Evolutionary conservation across 176 grass and related monocot species (phyloP).

Genomic region (Musa beccarii): DNA sequence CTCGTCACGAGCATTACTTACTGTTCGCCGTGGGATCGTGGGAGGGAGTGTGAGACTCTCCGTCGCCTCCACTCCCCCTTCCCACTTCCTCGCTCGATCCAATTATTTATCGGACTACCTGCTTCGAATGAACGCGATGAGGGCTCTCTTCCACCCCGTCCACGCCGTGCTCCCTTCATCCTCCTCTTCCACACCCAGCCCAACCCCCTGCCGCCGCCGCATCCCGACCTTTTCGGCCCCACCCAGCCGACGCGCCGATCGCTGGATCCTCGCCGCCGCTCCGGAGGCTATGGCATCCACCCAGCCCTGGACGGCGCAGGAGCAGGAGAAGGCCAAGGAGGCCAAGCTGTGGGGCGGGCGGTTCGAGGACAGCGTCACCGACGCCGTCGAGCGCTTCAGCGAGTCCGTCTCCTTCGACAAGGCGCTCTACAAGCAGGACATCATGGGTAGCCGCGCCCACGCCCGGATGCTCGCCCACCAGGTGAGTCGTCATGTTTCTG

Average conservation of each 20-base stretch:
- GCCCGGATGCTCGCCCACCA: conserved; percentile 80
- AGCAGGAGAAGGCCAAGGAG: conserved; percentile 3
- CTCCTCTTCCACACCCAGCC: not conserved
- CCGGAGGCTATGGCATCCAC: not conserved
- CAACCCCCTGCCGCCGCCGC: not conserved
- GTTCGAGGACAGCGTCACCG: conserved; percentile 64
- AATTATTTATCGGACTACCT: too few species aligned
- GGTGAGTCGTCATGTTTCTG: conserved; percentile 19
- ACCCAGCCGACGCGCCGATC: not conserved
- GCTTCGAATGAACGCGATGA: not conserved
- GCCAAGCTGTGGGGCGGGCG: conserved; percentile 62
- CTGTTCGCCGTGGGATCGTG: too few species aligned
- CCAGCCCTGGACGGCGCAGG: not conserved
- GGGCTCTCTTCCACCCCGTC: not conserved
- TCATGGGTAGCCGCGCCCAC: conserved; percentile 90
- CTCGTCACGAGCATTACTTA: too few species aligned
- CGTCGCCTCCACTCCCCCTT: too few species aligned
- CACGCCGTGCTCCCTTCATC: not conserved
- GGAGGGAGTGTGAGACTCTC: too few species aligned
- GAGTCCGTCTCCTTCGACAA: conserved; percentile 91
- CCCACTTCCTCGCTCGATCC: too few species aligned
- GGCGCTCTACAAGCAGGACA: conserved; percentile 94
- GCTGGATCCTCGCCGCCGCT: not conserved
- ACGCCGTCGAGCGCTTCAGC: conserved; percentile 67
- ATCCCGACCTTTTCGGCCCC: not conserved